Base-by-base conservation (phyloP, 176 grass and related monocot species). In the Microstegium vimineum region DNA sequence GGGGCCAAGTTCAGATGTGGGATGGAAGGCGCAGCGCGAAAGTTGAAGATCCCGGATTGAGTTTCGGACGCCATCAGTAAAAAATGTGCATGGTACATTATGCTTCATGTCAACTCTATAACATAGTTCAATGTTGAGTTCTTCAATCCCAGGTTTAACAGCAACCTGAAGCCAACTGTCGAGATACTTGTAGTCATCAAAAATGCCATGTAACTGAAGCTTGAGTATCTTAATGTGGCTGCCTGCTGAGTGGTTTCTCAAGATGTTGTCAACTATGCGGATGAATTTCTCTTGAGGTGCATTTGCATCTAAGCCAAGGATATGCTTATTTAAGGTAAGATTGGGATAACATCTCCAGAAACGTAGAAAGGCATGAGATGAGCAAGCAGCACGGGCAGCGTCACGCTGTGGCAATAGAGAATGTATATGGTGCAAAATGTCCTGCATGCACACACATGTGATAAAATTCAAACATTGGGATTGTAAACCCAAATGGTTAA, bases 81-180 rank as follows among this genome's bases (percentile, higher is more conserved):
- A 65, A 79, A 79, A 10, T 66, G 61, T 34, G 41, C 28, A 79
- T 16, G 76, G 62, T 18, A 79, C 25, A 2, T 34, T 46, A 62
- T 79, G 30, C 18, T 51, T 46, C 4, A 2, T 6, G 0, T 35
- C 10, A 12, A 10, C 0, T n/a, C 17, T 4, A 31, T 9, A 0
- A 13, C 5, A 30, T 9, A 13, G 37, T 1, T 2, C 6, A 25
- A 85, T 27, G 36, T n/a, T 70, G 17, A 85, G 65, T 62, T 78
- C 65, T 70, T 85, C 74, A 62, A 85, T 85, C 74, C 28, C 37
- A 26, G 83, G 37, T 36, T 14, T 78, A 60, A 85, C 49, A 34
- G 83, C 83, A 47, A 47, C 14, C 10, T 47, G 40, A 47, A 79
- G 76, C 76, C 76, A 79, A 66, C 11, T 66, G 2, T 71, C 38